Conservation (phyloP, 768 basidiomycete species). For the Ephemerocybe angulata region DNA sequence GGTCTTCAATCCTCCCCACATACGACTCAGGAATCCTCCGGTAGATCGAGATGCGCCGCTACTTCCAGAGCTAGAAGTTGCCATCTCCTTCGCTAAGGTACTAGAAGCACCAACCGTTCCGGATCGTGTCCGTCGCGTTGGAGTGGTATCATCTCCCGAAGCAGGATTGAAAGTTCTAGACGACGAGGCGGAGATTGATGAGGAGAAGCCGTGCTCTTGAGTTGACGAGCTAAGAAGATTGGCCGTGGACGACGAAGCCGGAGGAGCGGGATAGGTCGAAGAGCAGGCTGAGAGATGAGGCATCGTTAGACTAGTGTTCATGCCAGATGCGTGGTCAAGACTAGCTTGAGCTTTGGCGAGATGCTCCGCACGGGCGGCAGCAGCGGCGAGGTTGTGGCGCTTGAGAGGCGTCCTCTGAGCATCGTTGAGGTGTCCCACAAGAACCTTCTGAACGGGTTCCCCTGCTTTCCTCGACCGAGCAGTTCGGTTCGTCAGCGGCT, state of each 20-base stretch:
- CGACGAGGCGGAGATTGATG: conserved; percentile 2
- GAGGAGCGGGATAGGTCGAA: conserved; percentile 11
- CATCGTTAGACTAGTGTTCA: conserved; percentile 31
- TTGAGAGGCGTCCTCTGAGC: conserved; percentile 11
- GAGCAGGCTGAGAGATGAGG: conserved; percentile 21
- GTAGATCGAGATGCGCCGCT: conserved; percentile 25
- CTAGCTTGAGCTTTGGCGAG: conserved; percentile 13
- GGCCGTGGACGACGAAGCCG: conserved; percentile 16
- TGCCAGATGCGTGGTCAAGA: conserved; percentile 10
- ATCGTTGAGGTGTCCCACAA: background rate
- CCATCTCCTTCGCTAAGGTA: background rate
- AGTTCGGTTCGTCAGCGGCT: background rate
- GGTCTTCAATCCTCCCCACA: conserved; percentile 54
- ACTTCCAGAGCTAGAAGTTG: background rate
- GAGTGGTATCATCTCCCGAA: conserved; percentile 1
- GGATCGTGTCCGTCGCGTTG: conserved; percentile 3
- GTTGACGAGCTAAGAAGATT: conserved; percentile 4
- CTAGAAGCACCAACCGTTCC: conserved; percentile 1
- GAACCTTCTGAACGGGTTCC: background rate
- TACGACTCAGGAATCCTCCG: conserved; percentile 62
- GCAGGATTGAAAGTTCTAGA: background rate
- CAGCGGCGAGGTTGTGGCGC: conserved; percentile 3
- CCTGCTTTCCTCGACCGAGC: background rate
- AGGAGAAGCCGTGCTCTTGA: conserved; percentile 2
- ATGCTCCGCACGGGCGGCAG: background rate